phyloP scores from a whole-genome alignment of 495 filamentous ascomycete species.

The Penicillium angulare region DNA sequence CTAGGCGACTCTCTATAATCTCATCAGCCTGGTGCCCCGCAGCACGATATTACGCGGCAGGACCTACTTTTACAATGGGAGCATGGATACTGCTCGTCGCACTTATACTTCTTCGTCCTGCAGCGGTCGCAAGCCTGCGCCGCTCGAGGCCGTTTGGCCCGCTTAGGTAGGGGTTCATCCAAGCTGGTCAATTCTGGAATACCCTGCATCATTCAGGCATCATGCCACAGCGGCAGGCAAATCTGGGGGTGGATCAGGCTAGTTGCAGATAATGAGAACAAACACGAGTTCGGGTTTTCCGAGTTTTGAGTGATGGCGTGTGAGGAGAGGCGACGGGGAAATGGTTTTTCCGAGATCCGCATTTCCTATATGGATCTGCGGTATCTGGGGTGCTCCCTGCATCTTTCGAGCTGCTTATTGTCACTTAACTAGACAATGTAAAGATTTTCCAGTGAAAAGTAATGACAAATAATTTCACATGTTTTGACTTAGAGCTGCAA shows the following conservation, averaged over 20 bases:
- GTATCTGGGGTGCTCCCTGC: no score
- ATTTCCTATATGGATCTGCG: no score
- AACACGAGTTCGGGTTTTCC: neutral
- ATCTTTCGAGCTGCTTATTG: no score
- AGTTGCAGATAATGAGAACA: constrained; percentile 1
- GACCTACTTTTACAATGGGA: constrained; percentile 40
- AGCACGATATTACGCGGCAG: neutral
- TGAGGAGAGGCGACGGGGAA: neutral
- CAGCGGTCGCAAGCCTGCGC: constrained; percentile 43
- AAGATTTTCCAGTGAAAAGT: no score
- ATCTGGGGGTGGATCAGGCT: constrained; percentile 7
- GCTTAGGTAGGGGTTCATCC: constrained; percentile 27
- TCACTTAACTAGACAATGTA: no score
- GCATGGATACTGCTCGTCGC: constrained; percentile 42
- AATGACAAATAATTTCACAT: no score
- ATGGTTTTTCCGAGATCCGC: neutral
- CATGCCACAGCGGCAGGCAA: neutral
- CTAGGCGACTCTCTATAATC: constrained; percentile 26
- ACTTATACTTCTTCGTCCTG: constrained; percentile 45
- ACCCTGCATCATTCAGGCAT: constrained; percentile 21
- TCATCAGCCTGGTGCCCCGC: neutral
- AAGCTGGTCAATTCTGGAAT: constrained; percentile 8
- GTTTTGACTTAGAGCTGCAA: no score
- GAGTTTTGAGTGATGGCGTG: neutral
- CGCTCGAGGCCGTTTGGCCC: constrained; percentile 37